A percentile compares a stretch with the other conserved stretches of the same genome.
Evolutionary conservation across 306 rosid genomes (phyloP).

Genomic region (Alnus rubra): DNA sequence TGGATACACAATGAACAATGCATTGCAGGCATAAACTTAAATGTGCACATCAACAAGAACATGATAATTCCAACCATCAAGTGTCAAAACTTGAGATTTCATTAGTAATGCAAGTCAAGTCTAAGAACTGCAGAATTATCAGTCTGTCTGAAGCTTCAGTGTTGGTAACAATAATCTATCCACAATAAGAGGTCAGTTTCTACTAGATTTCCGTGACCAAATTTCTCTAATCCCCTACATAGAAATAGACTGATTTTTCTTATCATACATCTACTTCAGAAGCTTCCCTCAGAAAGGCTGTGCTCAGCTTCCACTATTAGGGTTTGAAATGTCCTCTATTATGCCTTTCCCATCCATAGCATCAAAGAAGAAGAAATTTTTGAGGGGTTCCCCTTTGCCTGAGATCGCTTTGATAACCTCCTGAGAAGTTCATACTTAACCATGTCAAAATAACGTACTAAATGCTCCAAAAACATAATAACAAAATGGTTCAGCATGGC

Average conservation of each 20-base stretch:
- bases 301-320: slow-evolving; percentile 26
- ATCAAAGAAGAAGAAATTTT: slow-evolving; percentile 82
- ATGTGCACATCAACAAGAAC: not conserved
- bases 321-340: slow-evolving; percentile 67
- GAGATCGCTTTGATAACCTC: slow-evolving; percentile 97
- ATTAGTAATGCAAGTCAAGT: not conserved
- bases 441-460: slow-evolving; percentile 2
- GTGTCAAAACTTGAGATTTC: not conserved
- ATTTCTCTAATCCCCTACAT: slow-evolving; percentile 6
- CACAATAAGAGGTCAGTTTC: slow-evolving; percentile 25
- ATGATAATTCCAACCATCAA: not conserved
- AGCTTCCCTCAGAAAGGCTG: slow-evolving; percentile 3
- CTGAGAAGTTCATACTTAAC: slow-evolving; percentile 34
- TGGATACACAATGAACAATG: not conserved
- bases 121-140: not conserved
- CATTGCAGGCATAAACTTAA: not conserved
- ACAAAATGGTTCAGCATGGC: slow-evolving; percentile 9
- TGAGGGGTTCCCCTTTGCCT: slow-evolving; percentile 82
- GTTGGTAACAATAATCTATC: slow-evolving; percentile 6
- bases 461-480: not conserved
- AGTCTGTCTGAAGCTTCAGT: not conserved
- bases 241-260: not conserved
- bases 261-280: not conserved
- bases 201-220: slow-evolving; percentile 8
- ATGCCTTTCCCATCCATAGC: slow-evolving; percentile 86